Evolutionary conservation across 202 grass and related monocot genomes (phyloP).

Genomic region (Setaria italica): DNA sequence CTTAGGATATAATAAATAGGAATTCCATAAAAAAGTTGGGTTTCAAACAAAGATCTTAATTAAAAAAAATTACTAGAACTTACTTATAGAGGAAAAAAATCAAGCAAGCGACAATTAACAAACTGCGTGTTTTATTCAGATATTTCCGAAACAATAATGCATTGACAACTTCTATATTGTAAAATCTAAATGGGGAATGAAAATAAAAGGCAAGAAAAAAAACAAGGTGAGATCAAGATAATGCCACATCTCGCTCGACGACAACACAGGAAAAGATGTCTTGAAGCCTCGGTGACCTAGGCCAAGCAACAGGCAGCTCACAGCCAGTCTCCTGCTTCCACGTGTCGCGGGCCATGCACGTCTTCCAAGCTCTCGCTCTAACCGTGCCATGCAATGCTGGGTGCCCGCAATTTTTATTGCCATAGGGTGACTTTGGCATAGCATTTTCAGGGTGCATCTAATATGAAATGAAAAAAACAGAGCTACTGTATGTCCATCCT

Average conservation of each 20-base stretch:
- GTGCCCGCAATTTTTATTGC: neutral
- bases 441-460: neutral
- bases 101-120: neutral
- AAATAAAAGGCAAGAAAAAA: constrained; percentile 9
- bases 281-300: neutral
- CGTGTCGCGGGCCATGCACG: neutral
- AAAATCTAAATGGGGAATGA: neutral
- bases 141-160: neutral
- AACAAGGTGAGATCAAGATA: neutral
- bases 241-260: neutral
- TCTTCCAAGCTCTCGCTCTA: neutral
- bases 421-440: neutral
- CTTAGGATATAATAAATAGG: neutral
- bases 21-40: neutral
- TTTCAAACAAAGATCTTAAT: neutral
- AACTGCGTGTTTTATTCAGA: neutral
- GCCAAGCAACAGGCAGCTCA: neutral
- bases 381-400: neutral
- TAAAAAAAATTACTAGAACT: neutral
- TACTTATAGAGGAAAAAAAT: neutral
- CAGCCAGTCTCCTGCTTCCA: neutral
- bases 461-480: neutral
- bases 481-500: neutral
- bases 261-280: constrained; percentile 4
- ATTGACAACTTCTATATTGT: neutral